Evolutionary conservation across 305 asterid genomes (phyloP).

Genomic region (Nicotiana rustica): DNA sequence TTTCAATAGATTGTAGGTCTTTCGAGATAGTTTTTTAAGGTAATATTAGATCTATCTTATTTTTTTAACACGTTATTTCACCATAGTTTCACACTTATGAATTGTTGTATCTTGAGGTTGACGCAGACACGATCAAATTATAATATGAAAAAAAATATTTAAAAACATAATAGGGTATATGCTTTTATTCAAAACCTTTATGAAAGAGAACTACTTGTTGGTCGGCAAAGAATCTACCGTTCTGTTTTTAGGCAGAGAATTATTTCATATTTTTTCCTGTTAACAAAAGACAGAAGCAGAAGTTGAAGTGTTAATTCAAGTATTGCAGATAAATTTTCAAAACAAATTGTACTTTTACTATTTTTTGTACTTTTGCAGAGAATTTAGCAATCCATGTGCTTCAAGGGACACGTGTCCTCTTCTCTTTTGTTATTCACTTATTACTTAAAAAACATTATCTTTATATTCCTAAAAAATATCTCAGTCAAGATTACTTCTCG

Average conservation of each 20-base stretch:
- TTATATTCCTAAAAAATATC: background rate
- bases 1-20: no score
- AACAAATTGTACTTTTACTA: background rate
- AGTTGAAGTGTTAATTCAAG: background rate
- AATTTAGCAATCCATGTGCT: slow-evolving; percentile 23
- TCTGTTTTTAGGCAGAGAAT: background rate
- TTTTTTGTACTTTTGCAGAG: background rate
- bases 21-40: no score
- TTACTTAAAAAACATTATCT: background rate
- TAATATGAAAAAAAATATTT: background rate
- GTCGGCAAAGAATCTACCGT: slow-evolving; percentile 7
- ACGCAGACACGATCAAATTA: background rate
- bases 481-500: slow-evolving; percentile 12
- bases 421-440: background rate
- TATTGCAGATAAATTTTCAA: background rate
- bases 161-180: background rate
- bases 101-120: background rate
- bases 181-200: background rate
- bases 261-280: background rate
- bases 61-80: no score
- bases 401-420: slow-evolving; percentile 17
- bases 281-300: background rate
- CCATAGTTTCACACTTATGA: no score
- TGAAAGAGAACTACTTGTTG: background rate
- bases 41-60: no score